phyloP scores from a whole-genome alignment of 176 grass and related monocot genomes.

The Musa acuminata region DNA sequence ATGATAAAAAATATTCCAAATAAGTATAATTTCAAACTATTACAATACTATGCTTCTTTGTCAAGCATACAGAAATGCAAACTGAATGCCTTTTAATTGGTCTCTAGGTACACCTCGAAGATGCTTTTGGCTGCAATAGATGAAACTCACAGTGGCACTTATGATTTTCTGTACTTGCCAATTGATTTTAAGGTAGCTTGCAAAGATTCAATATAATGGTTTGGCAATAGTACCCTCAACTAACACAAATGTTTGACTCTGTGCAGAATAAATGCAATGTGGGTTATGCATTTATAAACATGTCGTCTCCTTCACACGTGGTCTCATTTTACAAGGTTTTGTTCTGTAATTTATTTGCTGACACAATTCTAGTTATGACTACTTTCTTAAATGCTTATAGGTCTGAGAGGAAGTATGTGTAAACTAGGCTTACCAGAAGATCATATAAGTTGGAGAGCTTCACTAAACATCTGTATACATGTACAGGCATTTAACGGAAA shows the following conservation, averaged over 20 bases:
- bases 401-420: background rate
- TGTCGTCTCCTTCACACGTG: conserved; percentile 31
- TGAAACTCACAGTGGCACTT: conserved; percentile 43
- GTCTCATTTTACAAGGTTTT: conserved; percentile 44
- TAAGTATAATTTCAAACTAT: conserved; percentile 22
- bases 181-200: conserved; percentile 44
- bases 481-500: conserved; percentile 7
- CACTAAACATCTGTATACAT: background rate
- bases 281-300: conserved; percentile 56
- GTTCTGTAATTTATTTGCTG: background rate
- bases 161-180: conserved; percentile 51
- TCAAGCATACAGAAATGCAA: background rate
- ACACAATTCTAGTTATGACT: background rate
- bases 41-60: background rate
- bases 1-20: conserved; percentile 29
- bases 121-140: conserved; percentile 47
- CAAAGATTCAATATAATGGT: background rate
- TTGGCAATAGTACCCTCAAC: background rate
- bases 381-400: background rate
- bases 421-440: background rate
- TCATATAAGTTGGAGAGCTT: background rate
- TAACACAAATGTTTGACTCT: conserved; percentile 11
- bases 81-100: background rate
- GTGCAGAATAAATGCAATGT: conserved; percentile 58
- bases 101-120: conserved; percentile 39